phyloP scores from a whole-genome alignment of 441 rosid species.

The Euphorbia schlechtendalii region DNA sequence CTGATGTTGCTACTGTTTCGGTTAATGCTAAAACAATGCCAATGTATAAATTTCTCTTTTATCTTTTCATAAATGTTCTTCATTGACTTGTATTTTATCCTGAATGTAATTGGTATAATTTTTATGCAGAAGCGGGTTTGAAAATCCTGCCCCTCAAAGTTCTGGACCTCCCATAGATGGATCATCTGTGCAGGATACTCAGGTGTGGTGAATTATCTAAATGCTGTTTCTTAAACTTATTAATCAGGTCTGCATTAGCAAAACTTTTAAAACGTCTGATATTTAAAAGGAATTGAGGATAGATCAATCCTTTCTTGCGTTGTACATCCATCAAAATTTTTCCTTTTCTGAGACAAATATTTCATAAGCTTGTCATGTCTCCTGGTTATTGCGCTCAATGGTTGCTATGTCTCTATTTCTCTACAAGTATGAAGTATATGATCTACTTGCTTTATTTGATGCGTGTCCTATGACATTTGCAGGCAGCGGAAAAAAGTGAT shows the following conservation, averaged over 20 bases:
- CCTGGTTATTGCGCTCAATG: background rate
- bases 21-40: constrained; percentile 32
- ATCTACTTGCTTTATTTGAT: background rate
- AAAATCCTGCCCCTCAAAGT: constrained; percentile 39
- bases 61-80: constrained; percentile 9
- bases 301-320: background rate
- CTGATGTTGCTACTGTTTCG: constrained; percentile 22
- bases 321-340: background rate
- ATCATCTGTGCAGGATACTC: constrained; percentile 42
- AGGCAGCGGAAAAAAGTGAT: constrained; percentile 65
- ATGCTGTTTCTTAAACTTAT: constrained; percentile 12
- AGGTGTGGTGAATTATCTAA: constrained; percentile 36
- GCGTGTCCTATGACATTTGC: constrained; percentile 17
- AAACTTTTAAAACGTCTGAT: background rate
- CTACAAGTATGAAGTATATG: background rate
- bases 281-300: background rate
- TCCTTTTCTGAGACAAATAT: background rate
- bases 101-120: constrained; percentile 13
- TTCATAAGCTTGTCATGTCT: background rate
- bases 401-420: background rate
- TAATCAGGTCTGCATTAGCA: background rate
- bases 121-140: constrained; percentile 38
- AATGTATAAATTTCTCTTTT: constrained; percentile 32
- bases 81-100: background rate
- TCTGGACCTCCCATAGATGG: constrained; percentile 36